A percentile compares a stretch with the other conserved stretches of the same genome.
Evolutionary conservation across 2,329 filamentous ascomycete genomes (phyloP).

Genomic region (Epicoccum nigrum): DNA sequence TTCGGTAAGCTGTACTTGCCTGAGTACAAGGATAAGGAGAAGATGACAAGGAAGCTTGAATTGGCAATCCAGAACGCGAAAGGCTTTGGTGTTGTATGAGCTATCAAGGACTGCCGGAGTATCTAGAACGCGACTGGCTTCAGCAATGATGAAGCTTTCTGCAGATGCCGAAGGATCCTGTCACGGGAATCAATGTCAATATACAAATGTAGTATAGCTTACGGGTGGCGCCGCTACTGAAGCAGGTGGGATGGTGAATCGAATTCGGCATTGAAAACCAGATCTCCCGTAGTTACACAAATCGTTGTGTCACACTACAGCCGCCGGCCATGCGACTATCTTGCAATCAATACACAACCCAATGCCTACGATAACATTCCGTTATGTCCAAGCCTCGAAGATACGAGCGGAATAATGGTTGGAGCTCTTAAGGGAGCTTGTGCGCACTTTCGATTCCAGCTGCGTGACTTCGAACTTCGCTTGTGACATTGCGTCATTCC

Average conservation of each 20-base stretch:
- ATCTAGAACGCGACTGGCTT: conserved; percentile 6
- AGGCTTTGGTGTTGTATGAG: conserved; percentile 36
- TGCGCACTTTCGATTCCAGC: not conserved
- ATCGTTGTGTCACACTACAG: conserved; percentile 5
- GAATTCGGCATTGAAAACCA: not conserved
- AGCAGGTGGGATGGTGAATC: conserved; percentile 1
- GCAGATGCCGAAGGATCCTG: too few relatives aligned
- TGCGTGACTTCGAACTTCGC: not conserved
- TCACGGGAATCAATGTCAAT: not conserved
- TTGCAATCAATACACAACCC: conserved; percentile 7
- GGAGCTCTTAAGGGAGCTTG: conserved; percentile 5
- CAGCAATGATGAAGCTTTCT: conserved; percentile 53
- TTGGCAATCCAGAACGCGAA: conserved; percentile 61
- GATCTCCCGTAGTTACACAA: conserved; percentile 8
- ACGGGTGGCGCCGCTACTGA: conserved; percentile 14
- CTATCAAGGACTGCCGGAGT: conserved; percentile 56
- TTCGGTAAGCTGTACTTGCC: conserved; percentile 88
- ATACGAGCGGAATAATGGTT: conserved; percentile 4
- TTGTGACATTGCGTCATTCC: not conserved
- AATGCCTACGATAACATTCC: conserved; percentile 6
- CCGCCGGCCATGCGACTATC: conserved; percentile 6
- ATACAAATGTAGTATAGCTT: not conserved
- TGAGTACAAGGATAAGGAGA: conserved; percentile 74
- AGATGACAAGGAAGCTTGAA: conserved; percentile 75
- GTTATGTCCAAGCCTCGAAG: conserved; percentile 1